phyloP scores from a whole-genome alignment of 495 filamentous ascomycete species.

The Penicillium angulare region DNA sequence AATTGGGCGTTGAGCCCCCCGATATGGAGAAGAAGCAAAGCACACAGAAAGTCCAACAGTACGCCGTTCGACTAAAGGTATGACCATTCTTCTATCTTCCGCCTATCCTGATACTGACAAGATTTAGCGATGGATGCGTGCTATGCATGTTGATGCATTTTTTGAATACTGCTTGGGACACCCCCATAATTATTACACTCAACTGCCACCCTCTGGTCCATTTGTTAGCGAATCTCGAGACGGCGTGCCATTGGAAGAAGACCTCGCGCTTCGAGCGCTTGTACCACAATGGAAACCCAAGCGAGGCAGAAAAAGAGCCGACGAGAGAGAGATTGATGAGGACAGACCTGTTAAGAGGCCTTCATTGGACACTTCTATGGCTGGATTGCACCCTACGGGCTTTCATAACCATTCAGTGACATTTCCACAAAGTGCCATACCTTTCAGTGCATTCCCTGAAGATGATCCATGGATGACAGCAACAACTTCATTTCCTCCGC shows the following conservation, averaged over 20 bases:
- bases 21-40: constrained; percentile 83
- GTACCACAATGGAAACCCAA: constrained; percentile 89
- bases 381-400: constrained; percentile 53
- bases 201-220: constrained; percentile 65
- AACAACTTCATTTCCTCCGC: constrained; percentile 33
- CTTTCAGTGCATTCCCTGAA: constrained; percentile 60
- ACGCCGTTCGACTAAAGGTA: constrained; percentile 91
- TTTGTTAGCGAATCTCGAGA: constrained; percentile 70
- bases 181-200: constrained; percentile 77
- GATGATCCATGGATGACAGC: constrained; percentile 60
- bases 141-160: constrained; percentile 96
- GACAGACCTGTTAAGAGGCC: constrained; percentile 61
- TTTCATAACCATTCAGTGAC: constrained; percentile 49
- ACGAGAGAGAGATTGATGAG: constrained; percentile 64
- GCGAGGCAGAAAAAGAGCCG: constrained; percentile 78
- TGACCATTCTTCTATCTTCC: constrained; percentile 10
- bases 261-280: constrained; percentile 85
- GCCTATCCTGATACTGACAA: constrained; percentile 7
- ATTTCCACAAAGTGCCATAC: constrained; percentile 59
- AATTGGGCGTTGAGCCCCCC: constrained; percentile 87
- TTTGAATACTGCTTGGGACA: constrained; percentile 88
- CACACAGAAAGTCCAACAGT: constrained; percentile 96
- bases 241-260: constrained; percentile 86
- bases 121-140: constrained; percentile 89
- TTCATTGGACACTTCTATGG: constrained; percentile 64